Evolutionary conservation across 140 eudicot genomes (phyloP), one percentile per base, ranked within the genome.

Genomic region (Senecio squalidus): DNA sequence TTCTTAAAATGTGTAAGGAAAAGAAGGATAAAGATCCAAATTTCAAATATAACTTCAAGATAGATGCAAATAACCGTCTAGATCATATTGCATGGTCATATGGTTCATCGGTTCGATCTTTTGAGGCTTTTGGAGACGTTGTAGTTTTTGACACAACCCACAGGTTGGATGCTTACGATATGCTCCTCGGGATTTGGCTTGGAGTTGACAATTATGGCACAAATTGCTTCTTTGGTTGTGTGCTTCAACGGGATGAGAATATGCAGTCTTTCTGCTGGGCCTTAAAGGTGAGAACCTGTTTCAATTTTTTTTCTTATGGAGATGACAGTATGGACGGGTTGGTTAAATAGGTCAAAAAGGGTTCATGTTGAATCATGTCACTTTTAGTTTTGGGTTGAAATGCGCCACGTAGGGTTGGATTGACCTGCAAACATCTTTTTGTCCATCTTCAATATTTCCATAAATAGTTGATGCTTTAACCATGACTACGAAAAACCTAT

Each of bases 21-120:
- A 81, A 67, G 66, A 88, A 88, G 70, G 96, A 88, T 60, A 75
- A 82, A 56, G 86, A 88, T 69, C 85, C 83, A 20, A 63, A 74
- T 66, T 88, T 88, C 68, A 82, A 64, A 55, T 88, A 84, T 58
- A 68, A 88, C 64, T 88, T 78, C 59, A 81, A 79, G 78, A 73
- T 88, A 34, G 94, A 79, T 66, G 75, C 81, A n/a, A 78, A 88
- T 69, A 88, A 84, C 76, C 82, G 85, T 64, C 66, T 88, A 46
- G 96, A 84, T 41, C 80, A 88, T 39, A 88, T 88, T 52, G 80
- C 96, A 6, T 88, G 96, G 96, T 81, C 94, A 7, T 84, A 84
- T 76, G 76, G 81, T 45, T 78, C 94, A 27, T 84, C 91, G 5
- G 64, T 74, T 47, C 75, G 70, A 69, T 73, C 68, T 14, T 88